Evolutionary conservation across 2,329 filamentous ascomycete species (phyloP).

Genomic region (Achaetomium macrosporum): DNA sequence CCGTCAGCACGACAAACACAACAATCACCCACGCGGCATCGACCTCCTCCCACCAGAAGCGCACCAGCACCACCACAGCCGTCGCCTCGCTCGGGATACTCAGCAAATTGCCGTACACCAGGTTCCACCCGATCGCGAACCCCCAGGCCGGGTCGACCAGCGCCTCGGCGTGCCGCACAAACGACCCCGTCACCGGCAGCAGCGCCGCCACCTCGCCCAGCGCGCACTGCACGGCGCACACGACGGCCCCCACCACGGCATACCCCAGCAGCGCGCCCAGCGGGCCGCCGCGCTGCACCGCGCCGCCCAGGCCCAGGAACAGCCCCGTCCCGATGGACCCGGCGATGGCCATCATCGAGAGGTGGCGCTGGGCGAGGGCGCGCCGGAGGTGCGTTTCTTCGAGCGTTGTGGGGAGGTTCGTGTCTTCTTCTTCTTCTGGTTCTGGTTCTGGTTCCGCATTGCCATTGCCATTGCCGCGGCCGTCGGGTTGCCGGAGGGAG

Average conservation of each 20-base stretch:
- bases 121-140: conserved; percentile 47
- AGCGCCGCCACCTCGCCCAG: conserved; percentile 56
- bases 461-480: too few species aligned
- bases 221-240: conserved; percentile 53
- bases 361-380: conserved; percentile 48
- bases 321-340: conserved; percentile 57
- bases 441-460: neutral
- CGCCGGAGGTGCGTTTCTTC: conserved; percentile 47
- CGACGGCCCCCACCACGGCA: conserved; percentile 48
- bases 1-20: conserved; percentile 46
- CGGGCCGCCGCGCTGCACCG: conserved; percentile 46
- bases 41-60: conserved; percentile 55
- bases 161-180: conserved; percentile 55
- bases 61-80: conserved; percentile 56
- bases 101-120: conserved; percentile 50
- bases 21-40: conserved; percentile 47
- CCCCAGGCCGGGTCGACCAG: conserved; percentile 57
- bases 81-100: conserved; percentile 56
- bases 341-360: conserved; percentile 58
- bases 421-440: conserved; percentile 11
- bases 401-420: conserved; percentile 41
- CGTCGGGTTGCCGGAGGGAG: neutral
- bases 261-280: conserved; percentile 47
- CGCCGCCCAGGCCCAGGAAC: conserved; percentile 52
- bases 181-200: conserved; percentile 57